Evolutionary conservation across 1,284 basidiomycete species (phyloP), one percentile per base, ranked within the genome.

Genomic region (Naganishia liquefaciens): DNA sequence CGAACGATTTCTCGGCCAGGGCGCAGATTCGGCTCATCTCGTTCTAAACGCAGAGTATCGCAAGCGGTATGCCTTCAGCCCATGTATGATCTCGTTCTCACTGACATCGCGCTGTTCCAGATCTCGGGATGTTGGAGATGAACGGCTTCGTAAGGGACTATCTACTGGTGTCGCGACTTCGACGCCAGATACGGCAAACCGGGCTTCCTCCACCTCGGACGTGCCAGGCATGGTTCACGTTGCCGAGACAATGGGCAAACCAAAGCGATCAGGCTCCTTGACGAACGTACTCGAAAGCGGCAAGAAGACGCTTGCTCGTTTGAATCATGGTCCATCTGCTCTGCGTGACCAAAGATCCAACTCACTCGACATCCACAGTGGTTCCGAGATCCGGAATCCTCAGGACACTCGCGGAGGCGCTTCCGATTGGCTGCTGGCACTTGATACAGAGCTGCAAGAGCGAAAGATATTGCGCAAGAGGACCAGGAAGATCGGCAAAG

Each of bases 11-110:
- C 33, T 60, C 7, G 57, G 57, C 7, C 46, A 19, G 10, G 57
- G 57, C 13, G 57, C 57, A 3, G 57, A 60, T 42, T 60, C 57
- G n/a, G 57, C 57, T 5, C 46, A 60, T 60, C 1, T 60, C 15
- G 57, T 25, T 19, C 43, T 60, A 5, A 60, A 60, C n/a, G 46
- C 57, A 27, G 57, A 60, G 11, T 60, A 60, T 40, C 43, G 55
- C 15, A 49, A 25, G 50, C 46, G 57, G 57, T 60, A 60, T 13
- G 57, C 10, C 21, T 46, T 30, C 19, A 17, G 13, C 6, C 27
- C 28, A 1, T 3, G 1, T 2, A 5, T 17, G 42, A 19, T 1
- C 15, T 17, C 6, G 17, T 23, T 30, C 4, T 5, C 17, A 33
- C 43, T 46, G 11, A 28, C 17, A 27, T 7, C 46, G 11, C 13